Conservation (phyloP, 192 early-diverging fungal species). For the Coemansia sp. region DNA sequence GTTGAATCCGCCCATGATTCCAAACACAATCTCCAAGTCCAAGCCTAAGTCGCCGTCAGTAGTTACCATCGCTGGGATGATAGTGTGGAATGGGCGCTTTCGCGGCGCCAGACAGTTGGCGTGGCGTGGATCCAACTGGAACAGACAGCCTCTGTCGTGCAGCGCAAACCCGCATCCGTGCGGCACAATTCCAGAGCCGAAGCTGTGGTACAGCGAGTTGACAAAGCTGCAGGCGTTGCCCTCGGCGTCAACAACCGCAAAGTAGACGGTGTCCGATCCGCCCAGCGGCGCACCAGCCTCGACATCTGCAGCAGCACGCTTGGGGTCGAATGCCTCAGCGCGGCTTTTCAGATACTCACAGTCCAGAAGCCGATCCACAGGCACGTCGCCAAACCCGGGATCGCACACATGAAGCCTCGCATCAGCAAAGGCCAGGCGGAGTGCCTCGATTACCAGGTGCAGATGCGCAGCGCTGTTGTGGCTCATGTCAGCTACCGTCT, state of each 20-base stretch:
- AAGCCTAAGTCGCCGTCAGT: constrained; percentile 12
- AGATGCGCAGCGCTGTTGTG: constrained; percentile 65
- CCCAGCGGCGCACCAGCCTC: constrained; percentile 61
- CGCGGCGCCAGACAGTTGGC: constrained; percentile 66
- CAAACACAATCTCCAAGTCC: constrained; percentile 14
- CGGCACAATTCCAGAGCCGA: constrained; percentile 56
- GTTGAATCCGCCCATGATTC: constrained; percentile 75
- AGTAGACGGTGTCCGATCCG: constrained; percentile 75
- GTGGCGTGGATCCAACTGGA: constrained; percentile 60
- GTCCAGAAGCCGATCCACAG: constrained; percentile 57
- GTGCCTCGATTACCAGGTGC: constrained; percentile 67
- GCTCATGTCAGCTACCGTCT: constrained; percentile 34
- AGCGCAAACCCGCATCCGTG: constrained; percentile 65
- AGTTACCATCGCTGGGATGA: constrained; percentile 72
- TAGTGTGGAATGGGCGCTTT: constrained; percentile 82
- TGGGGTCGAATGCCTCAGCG: constrained; percentile 58
- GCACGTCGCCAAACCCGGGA: constrained; percentile 55
- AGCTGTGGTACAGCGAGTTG: constrained; percentile 58
- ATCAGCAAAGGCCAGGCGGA: constrained; percentile 80
- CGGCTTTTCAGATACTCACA: constrained; percentile 59
- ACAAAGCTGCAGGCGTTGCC: constrained; percentile 86
- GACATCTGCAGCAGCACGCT: constrained; percentile 53
- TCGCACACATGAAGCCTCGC: constrained; percentile 66
- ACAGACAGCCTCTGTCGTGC: constrained; percentile 70
- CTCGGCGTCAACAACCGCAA: constrained; percentile 70